Evolutionary conservation across 495 filamentous ascomycete genomes (phyloP).

Genomic region (Astrothelium subdiscretum): DNA sequence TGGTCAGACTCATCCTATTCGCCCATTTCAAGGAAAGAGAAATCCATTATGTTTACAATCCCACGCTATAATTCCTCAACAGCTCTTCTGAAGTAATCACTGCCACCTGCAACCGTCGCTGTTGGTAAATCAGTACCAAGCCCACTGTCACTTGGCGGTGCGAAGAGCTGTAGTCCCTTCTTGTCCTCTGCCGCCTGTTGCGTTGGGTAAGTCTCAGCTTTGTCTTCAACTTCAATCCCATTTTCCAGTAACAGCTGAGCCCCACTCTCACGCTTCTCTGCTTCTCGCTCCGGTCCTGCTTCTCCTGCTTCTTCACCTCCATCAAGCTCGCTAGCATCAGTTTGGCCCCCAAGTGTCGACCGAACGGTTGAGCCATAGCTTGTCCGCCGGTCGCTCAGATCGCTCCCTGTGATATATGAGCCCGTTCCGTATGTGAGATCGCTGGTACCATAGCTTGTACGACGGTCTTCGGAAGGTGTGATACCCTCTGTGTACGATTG

Average conservation of each 20-base stretch:
- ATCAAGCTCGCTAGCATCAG: not conserved
- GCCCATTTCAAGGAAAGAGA: not conserved
- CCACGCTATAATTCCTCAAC: not conserved
- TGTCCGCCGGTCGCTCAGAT: conserved; percentile 35
- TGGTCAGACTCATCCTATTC: not conserved
- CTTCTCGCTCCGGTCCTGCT: conserved; percentile 19
- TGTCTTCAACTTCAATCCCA: not conserved
- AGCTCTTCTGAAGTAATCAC: not conserved
- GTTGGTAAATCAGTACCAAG: conserved; percentile 29
- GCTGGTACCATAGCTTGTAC: conserved; percentile 42
- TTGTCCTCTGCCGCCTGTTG: conserved; percentile 6
- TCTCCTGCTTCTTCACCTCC: conserved; percentile 24
- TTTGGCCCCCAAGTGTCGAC: conserved; percentile 21
- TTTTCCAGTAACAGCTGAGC: conserved; percentile 2
- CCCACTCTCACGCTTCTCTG: conserved; percentile 13
- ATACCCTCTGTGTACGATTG: conserved; percentile 18
- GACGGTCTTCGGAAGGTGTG: conserved; percentile 36
- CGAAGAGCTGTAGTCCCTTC: conserved; percentile 13
- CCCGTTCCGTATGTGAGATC: conserved; percentile 37
- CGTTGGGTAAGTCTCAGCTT: conserved; percentile 1
- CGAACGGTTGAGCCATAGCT: conserved; percentile 39
- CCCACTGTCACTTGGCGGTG: conserved; percentile 27
- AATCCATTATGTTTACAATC: not conserved
- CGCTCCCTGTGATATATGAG: conserved; percentile 36
- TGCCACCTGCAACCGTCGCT: conserved; percentile 5